Percentiles rank a stretch among this genome's conserved stretches.
These are phyloP conservation scores for Mortierella claussenii DNA, from an alignment of 192 early-diverging fungal species.

Conservation along the genomic window DNA sequence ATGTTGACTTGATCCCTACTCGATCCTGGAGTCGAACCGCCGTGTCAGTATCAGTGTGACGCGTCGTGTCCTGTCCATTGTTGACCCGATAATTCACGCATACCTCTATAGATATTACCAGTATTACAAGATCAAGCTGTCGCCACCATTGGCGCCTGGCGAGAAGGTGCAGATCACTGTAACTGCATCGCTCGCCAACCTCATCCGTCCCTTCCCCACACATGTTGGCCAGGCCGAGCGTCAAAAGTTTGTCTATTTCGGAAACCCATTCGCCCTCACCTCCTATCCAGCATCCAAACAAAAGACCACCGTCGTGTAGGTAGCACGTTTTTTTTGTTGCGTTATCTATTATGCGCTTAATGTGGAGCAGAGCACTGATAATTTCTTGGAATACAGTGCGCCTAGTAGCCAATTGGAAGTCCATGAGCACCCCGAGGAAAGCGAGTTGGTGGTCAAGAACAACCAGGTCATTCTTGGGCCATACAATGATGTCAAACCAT, in stretches of 20 bases:
- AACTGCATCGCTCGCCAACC: slow-evolving; percentile 57
- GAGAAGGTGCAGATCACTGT: slow-evolving; percentile 71
- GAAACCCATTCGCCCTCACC: slow-evolving; percentile 69
- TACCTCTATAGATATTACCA: slow-evolving; percentile 53
- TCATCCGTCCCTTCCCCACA: slow-evolving; percentile 62
- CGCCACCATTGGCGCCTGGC: slow-evolving; percentile 58
- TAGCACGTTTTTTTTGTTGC: neutral
- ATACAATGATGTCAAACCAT: slow-evolving; percentile 59
- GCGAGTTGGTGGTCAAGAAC: slow-evolving; percentile 52
- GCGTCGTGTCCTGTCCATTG: too few relatives aligned
- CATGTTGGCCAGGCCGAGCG: slow-evolving; percentile 70
- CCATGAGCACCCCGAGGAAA: slow-evolving; percentile 49
- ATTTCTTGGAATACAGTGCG: slow-evolving; percentile 15
- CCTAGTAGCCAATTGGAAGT: slow-evolving; percentile 46
- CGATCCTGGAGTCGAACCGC: too few relatives aligned
- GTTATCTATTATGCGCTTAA: neutral
- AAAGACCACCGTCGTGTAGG: slow-evolving; percentile 85
- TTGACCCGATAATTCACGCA: too few relatives aligned
- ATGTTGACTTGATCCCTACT: too few relatives aligned
- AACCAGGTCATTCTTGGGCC: slow-evolving; percentile 82
- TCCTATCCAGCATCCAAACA: slow-evolving; percentile 77
- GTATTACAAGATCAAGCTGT: slow-evolving; percentile 61
- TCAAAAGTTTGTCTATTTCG: slow-evolving; percentile 72
- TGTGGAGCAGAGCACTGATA: neutral
- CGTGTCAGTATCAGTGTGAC: too few relatives aligned